These are phyloP conservation scores for Fusarium sp. DNA, from an alignment of 2,329 filamentous ascomycete species.

Conservation along the genomic window DNA sequence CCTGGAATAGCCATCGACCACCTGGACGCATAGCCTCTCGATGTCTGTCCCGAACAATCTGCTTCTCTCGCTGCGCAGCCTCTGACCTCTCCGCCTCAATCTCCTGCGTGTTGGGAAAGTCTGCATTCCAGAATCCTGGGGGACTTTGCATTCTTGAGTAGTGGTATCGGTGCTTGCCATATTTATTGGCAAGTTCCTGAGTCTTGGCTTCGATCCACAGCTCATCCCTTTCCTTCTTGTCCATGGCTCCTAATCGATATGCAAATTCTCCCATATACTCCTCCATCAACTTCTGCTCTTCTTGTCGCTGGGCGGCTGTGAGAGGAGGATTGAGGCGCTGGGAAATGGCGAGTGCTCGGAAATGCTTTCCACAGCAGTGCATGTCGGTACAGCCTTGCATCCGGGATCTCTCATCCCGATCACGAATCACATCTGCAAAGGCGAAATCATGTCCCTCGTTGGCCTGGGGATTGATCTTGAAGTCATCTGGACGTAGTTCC, in stretches of 20 bases:
- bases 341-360: slow-evolving; percentile 70
- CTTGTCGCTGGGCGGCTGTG: slow-evolving; percentile 47
- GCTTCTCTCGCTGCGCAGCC: slow-evolving; percentile 69
- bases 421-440: slow-evolving; percentile 78
- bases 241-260: slow-evolving; percentile 67
- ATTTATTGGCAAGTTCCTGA: slow-evolving; percentile 74
- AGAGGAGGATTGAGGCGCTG: slow-evolving; percentile 55
- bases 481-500: slow-evolving; percentile 73
- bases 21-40: slow-evolving; percentile 81
- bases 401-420: slow-evolving; percentile 72
- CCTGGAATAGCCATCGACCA: slow-evolving; percentile 82
- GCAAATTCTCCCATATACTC: slow-evolving; percentile 66
- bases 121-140: slow-evolving; percentile 88
- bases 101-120: slow-evolving; percentile 91
- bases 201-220: slow-evolving; percentile 80
- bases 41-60: slow-evolving; percentile 76
- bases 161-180: slow-evolving; percentile 79
- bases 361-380: slow-evolving; percentile 79
- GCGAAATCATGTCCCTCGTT: slow-evolving; percentile 78
- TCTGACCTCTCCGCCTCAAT: slow-evolving; percentile 70
- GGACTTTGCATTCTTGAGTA: slow-evolving; percentile 77
- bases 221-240: slow-evolving; percentile 67
- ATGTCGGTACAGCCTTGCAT: slow-evolving; percentile 78
- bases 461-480: slow-evolving; percentile 79
- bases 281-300: slow-evolving; percentile 63